A percentile compares a stretch with the other conserved stretches of the same genome.
Conservation (phyloP, 2,329 filamentous ascomycete genomes). For the Trichoderma sp. region DNA sequence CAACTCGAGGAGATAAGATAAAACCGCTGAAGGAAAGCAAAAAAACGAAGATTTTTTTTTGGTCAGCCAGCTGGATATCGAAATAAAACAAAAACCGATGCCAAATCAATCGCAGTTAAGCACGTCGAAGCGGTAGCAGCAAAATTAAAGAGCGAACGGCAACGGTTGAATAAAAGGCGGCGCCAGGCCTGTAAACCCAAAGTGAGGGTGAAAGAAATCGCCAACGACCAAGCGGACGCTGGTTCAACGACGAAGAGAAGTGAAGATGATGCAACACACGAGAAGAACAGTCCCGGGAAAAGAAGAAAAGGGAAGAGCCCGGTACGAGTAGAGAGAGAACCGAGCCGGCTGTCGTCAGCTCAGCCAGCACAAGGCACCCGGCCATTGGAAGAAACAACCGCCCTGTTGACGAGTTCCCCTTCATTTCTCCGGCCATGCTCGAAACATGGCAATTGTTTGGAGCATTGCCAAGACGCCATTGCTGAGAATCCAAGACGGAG, state of each 20-base stretch:
- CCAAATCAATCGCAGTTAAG: neutral
- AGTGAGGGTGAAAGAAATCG: neutral
- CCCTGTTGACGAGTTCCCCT: neutral
- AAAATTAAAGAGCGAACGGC: conserved; percentile 17
- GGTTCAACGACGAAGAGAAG: conserved; percentile 16
- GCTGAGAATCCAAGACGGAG: neutral
- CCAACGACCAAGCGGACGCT: conserved; percentile 8
- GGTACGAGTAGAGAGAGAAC: conserved; percentile 4
- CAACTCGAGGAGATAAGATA: neutral
- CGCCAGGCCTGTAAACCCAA: conserved; percentile 16
- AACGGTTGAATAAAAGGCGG: conserved; percentile 15
- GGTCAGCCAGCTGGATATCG: conserved; percentile 17
- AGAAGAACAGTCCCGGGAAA: conserved; percentile 20
- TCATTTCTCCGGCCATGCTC: conserved; percentile 3
- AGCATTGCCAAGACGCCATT: conserved; percentile 12
- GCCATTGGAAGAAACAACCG: neutral
- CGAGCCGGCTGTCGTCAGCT: conserved; percentile 15
- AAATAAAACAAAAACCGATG: conserved; percentile 10
- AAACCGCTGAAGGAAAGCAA: conserved; percentile 1
- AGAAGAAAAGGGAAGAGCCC: conserved; percentile 19
- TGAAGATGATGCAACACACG: conserved; percentile 21
- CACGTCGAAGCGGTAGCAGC: neutral
- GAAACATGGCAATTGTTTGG: conserved; percentile 13
- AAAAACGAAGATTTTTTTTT: neutral
- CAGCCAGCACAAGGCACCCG: neutral